phyloP scores from a whole-genome alignment of 2,329 filamentous ascomycete genomes.

The Alternaria alternata region DNA sequence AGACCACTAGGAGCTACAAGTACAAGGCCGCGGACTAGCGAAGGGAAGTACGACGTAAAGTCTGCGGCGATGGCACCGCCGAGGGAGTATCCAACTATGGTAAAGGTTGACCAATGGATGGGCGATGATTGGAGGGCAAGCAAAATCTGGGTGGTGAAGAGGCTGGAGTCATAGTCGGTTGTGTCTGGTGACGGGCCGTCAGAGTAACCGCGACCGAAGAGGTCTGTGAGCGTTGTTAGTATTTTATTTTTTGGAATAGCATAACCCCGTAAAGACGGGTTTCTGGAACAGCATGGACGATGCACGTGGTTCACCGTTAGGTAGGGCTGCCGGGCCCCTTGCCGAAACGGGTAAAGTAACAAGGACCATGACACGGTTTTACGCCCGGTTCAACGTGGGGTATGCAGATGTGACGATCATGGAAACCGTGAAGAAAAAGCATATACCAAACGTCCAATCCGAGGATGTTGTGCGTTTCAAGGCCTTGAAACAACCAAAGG shows the following conservation, averaged over 20 bases:
- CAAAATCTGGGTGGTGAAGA: slow-evolving; percentile 77
- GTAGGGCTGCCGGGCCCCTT: slow-evolving; percentile 16
- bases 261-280: not conserved
- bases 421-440: not conserved
- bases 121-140: slow-evolving; percentile 74
- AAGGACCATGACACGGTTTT: slow-evolving; percentile 5
- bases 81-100: slow-evolving; percentile 79
- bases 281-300: slow-evolving; percentile 1
- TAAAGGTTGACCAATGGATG: slow-evolving; percentile 65
- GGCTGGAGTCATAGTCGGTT: slow-evolving; percentile 74
- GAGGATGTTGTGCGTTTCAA: not conserved
- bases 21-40: slow-evolving; percentile 73
- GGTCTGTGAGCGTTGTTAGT: slow-evolving; percentile 57
- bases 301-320: slow-evolving; percentile 18
- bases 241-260: not conserved
- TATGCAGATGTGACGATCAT: slow-evolving; percentile 5
- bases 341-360: slow-evolving; percentile 12
- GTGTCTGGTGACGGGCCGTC: slow-evolving; percentile 68
- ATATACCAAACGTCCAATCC: not conserved
- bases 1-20: slow-evolving; percentile 83
- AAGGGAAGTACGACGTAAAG: slow-evolving; percentile 74
- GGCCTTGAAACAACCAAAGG: not conserved
- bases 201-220: slow-evolving; percentile 80
- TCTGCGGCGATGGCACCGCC: slow-evolving; percentile 76
- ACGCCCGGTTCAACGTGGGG: slow-evolving; percentile 10